Base-by-base conservation (phyloP, 148 eudicot genomes). In the Tetragonia tetragonoides region DNA sequence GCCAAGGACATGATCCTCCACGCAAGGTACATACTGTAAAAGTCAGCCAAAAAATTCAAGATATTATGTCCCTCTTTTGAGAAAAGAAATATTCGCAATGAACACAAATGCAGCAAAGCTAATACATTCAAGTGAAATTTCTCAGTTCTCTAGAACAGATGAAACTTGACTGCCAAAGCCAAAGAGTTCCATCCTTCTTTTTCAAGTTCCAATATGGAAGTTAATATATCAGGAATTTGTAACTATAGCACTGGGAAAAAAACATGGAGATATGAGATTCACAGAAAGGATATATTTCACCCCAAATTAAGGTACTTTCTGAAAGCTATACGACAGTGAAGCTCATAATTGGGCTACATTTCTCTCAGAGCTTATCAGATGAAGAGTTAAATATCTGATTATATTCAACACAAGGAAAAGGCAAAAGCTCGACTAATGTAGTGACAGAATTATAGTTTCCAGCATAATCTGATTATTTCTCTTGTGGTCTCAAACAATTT, bases 1-100 rank as follows among this genome's bases (percentile, higher is more conserved):
- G 75, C 99, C 99, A 86, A 95, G 99, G 74, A 91, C 84, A 80
- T 86, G 89, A 90, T 95, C 99, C 82, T 89, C 97, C 54, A 80
- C 90, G 63, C 81, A 85, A 67, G 98, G 99, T 68, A 90, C 90
- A 82, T 95, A 95, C 99, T 95, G 93, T 18, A 81, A 53, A 81
- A 73, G 54, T 60, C 14, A 59, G 68, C 11, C 64, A 41, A 61
- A 49, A 34, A 59, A 40, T 18, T 34, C 4, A 61, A 70, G 40
- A 68, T 21, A 10, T 37, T 37, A 53, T n/a, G 53, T 51, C 54
- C 18, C 42, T 53, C 46, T 9, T 53, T 56, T 68, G 59, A n/a
- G n/a, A 77, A 61, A 9, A 3, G 65, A 61, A 59, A 49, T 4
- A 78, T n/a, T 53, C 68, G 28, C 76, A 81, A 67, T n/a, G 38